Evolutionary conservation across 2,329 filamentous ascomycete species (phyloP).

Genomic region (Beauveria sp.): DNA sequence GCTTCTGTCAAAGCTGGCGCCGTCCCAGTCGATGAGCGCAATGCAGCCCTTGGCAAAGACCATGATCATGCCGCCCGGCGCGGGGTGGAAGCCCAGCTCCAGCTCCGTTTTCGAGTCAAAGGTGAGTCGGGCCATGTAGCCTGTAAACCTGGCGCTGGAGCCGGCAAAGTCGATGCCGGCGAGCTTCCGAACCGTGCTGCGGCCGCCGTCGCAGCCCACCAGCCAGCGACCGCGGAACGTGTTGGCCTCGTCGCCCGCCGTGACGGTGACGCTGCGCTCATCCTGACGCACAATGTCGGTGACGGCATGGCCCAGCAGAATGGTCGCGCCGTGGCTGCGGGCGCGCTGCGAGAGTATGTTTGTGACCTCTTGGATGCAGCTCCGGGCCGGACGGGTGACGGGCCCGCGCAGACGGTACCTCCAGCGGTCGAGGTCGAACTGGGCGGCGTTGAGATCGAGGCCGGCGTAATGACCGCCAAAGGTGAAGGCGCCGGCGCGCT

Average conservation of each 20-base stretch:
- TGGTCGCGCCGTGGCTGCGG: conserved; percentile 19
- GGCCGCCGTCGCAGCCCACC: conserved; percentile 35
- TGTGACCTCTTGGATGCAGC: conserved; percentile 19
- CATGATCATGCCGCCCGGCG: conserved; percentile 15
- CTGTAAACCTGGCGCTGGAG: conserved; percentile 28
- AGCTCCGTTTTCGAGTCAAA: conserved; percentile 23
- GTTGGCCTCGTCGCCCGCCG: conserved; percentile 3
- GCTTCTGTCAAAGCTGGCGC: conserved; percentile 15
- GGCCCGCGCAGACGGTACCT: conserved; percentile 26
- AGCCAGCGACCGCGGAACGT: conserved; percentile 22
- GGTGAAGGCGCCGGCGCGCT: conserved; percentile 4
- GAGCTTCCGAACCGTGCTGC: conserved; percentile 29
- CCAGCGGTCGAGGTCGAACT: conserved; percentile 21
- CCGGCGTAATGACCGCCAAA: conserved; percentile 28
- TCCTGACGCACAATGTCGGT: conserved; percentile 17
- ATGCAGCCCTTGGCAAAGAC: conserved; percentile 20
- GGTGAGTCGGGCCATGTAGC: conserved; percentile 25
- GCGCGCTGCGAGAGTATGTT: conserved; percentile 16
- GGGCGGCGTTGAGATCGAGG: conserved; percentile 19
- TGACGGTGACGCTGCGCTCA: conserved; percentile 17
- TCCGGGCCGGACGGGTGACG: conserved; percentile 15
- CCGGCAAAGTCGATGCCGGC: conserved; percentile 29
- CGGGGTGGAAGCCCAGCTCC: conserved; percentile 18
- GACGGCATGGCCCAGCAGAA: conserved; percentile 21
- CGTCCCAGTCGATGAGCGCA: conserved; percentile 18